Conservation (phyloP, 75 land plant species). For the Picea glauca region DNA sequence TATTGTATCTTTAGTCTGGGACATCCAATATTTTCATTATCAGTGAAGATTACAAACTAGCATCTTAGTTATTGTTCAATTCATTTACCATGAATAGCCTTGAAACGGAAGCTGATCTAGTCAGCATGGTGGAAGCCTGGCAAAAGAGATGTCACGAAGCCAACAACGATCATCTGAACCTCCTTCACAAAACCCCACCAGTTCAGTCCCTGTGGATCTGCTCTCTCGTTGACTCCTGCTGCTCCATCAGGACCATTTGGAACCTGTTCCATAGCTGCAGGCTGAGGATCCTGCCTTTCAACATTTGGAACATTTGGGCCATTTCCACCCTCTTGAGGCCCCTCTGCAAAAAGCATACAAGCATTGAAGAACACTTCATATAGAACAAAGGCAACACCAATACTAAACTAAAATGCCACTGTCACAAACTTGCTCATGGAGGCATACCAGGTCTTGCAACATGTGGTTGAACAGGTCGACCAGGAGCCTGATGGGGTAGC, state of each 20-base stretch:
- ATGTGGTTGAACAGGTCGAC: constrained; percentile 27
- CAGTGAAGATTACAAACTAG: too few species aligned
- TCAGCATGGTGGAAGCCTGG: constrained; percentile 84
- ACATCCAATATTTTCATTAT: too few species aligned
- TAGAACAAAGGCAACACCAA: not conserved
- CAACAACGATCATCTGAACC: constrained; percentile 90
- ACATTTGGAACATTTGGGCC: constrained; percentile 15
- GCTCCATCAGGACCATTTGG: constrained; percentile 15
- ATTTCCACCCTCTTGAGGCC: constrained; percentile 30
- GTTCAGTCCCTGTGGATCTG: constrained; percentile 29
- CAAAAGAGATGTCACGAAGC: constrained; percentile 92
- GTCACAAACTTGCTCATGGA: not conserved
- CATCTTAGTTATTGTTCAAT: too few species aligned
- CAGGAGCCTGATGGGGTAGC: constrained; percentile 65
- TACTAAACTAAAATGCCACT: not conserved
- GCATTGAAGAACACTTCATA: not conserved
- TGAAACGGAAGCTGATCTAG: not conserved
- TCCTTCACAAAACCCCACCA: constrained; percentile 89
- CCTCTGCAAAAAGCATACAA: constrained; percentile 22
- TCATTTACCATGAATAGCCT: too few species aligned
- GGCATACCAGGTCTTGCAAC: not conserved
- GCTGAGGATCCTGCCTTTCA: constrained; percentile 15
- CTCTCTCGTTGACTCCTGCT: constrained; percentile 12
- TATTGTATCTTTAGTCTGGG: too few species aligned
- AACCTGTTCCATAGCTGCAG: constrained; percentile 1